A percentile compares a stretch with the other conserved stretches of the same genome.
Evolutionary conservation across 495 filamentous ascomycete genomes (phyloP).

Genomic region (Podospora pseudopauciseta): DNA sequence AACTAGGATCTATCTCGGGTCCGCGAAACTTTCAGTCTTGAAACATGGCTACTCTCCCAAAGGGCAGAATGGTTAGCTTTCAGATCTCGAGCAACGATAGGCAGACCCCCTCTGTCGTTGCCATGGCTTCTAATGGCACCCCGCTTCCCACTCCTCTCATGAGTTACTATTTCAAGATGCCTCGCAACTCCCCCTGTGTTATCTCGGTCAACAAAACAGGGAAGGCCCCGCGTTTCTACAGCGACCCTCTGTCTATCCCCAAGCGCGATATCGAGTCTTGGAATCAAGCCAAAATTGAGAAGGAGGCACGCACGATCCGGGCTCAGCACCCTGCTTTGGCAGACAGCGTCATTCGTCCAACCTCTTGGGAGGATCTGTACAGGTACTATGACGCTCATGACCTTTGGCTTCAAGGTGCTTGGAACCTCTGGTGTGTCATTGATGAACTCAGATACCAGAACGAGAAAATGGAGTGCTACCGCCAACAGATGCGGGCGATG

Average conservation of each 20-base stretch:
- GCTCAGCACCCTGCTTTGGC: conserved; percentile 32
- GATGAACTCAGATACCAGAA: conserved; percentile 17
- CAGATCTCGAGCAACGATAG: background rate
- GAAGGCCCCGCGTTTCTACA: background rate
- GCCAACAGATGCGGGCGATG: background rate
- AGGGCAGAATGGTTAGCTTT: background rate
- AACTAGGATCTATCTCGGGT: background rate
- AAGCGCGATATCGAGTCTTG: background rate
- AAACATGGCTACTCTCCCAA: background rate
- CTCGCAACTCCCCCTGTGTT: background rate
- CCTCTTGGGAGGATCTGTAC: conserved; percentile 38
- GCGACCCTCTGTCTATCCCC: background rate
- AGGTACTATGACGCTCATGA: conserved; percentile 53
- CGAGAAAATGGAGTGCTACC: background rate
- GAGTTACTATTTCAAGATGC: background rate
- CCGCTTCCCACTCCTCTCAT: background rate
- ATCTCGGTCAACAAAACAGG: background rate
- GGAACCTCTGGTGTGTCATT: conserved; percentile 44
- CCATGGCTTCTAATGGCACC: background rate
- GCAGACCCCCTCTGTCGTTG: background rate
- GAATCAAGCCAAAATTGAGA: conserved; percentile 23
- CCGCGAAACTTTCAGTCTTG: background rate
- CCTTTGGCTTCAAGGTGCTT: conserved; percentile 41
- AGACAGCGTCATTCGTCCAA: conserved; percentile 24
- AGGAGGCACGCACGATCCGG: conserved; percentile 29